Evolutionary conservation across 1,284 basidiomycete species (phyloP).

Genomic region (Psilocybe mexicana): DNA sequence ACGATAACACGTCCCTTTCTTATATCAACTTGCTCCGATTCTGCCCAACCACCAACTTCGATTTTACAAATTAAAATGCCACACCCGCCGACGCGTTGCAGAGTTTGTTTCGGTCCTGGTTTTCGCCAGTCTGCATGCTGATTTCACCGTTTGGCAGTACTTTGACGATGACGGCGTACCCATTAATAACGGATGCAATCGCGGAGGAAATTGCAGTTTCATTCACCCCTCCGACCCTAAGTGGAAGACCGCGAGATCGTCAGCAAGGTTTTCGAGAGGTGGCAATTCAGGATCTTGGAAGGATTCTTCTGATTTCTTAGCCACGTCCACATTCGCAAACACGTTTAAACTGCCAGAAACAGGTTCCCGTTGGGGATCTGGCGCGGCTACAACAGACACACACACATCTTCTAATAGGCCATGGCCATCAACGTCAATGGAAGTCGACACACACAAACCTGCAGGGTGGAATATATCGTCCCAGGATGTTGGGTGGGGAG

Average conservation of each 20-base stretch:
- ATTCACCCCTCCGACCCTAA: conserved; percentile 28
- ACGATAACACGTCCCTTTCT: neutral
- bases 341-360: neutral
- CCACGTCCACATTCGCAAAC: neutral
- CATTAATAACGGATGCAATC: conserved; percentile 16
- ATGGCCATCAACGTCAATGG: neutral
- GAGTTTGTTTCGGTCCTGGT: neutral
- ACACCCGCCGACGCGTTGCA: neutral
- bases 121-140: neutral
- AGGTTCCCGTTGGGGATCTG: neutral
- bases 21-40: no score
- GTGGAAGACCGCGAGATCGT: conserved; percentile 18
- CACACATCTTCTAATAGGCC: neutral
- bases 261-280: neutral
- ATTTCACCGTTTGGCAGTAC: neutral
- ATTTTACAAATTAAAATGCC: neutral
- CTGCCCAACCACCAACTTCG: neutral
- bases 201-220: conserved; percentile 21
- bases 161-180: conserved; percentile 28
- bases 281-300: neutral
- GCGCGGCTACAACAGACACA: neutral
- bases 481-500: neutral
- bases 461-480: neutral
- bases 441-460: neutral
- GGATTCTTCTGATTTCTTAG: neutral